phyloP scores from a whole-genome alignment of 2,329 filamentous ascomycete genomes.

The Rutstroemia sp. region DNA sequence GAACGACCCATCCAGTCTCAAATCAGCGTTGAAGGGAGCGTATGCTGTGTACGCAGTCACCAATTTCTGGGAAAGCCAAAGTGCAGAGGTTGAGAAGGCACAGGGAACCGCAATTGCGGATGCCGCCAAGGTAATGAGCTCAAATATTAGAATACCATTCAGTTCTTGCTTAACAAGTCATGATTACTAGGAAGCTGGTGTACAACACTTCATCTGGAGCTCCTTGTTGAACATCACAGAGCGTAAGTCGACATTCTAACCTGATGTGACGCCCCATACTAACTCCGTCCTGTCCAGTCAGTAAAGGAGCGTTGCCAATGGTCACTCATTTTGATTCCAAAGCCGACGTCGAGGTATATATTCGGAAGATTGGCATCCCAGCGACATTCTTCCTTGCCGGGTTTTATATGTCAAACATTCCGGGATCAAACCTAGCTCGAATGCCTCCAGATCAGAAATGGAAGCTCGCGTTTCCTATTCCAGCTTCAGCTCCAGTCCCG shows the following conservation, averaged over 20 bases:
- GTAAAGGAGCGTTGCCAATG: slow-evolving; percentile 34
- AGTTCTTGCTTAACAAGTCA: not conserved
- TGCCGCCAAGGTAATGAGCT: slow-evolving; percentile 33
- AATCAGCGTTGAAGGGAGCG: slow-evolving; percentile 26
- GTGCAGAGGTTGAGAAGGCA: slow-evolving; percentile 35
- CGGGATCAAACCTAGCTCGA: slow-evolving; percentile 21
- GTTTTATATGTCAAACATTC: slow-evolving; percentile 45
- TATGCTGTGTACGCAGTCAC: slow-evolving; percentile 29
- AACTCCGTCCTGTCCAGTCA: slow-evolving; percentile 25
- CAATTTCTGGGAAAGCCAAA: slow-evolving; percentile 30
- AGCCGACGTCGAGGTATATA: slow-evolving; percentile 32
- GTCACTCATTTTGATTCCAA: slow-evolving; percentile 36
- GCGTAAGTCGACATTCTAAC: slow-evolving; percentile 24
- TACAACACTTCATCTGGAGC: slow-evolving; percentile 41
- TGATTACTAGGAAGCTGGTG: slow-evolving; percentile 31
- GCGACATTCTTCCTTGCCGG: slow-evolving; percentile 43
- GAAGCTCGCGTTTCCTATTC: slow-evolving; percentile 24
- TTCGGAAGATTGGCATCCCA: slow-evolving; percentile 33
- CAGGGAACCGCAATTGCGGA: slow-evolving; percentile 43
- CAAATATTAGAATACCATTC: slow-evolving; percentile 6
- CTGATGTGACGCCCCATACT: not conserved
- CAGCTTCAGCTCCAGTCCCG: slow-evolving; percentile 28
- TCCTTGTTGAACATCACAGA: slow-evolving; percentile 36
- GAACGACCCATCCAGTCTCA: slow-evolving; percentile 34
- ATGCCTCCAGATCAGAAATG: slow-evolving; percentile 26